Conservation (phyloP, 441 rosid genomes). For the Gossypium davidsonii region DNA sequence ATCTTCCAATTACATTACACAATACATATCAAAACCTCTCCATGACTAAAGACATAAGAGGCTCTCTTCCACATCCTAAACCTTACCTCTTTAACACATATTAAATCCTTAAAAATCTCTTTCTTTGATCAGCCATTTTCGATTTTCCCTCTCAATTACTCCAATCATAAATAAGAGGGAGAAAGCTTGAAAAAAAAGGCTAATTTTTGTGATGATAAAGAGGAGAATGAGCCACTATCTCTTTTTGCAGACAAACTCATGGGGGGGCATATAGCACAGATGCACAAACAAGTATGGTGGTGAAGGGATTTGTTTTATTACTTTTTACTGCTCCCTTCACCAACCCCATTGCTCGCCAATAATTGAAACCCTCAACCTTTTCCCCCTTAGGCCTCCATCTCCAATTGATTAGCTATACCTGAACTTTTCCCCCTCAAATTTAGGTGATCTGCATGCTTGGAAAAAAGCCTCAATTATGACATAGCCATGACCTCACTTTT, state of each 20-base stretch:
- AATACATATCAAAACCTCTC: too few species aligned
- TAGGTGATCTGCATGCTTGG: slow-evolving; percentile 8
- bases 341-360: slow-evolving; percentile 2
- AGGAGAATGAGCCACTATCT: neutral
- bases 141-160: neutral
- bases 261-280: neutral
- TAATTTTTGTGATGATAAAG: slow-evolving; percentile 1
- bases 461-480: slow-evolving; percentile 10
- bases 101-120: neutral
- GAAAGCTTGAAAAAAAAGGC: neutral
- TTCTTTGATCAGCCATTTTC: neutral
- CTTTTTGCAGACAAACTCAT: slow-evolving; percentile 1
- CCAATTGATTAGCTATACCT: slow-evolving; percentile 2
- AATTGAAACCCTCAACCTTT: slow-evolving; percentile 19
- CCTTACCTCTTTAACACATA: too few species aligned
- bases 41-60: too few species aligned
- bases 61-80: too few species aligned
- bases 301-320: neutral
- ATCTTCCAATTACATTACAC: too few species aligned
- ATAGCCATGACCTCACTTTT: slow-evolving; percentile 2
- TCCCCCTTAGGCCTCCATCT: neutral
- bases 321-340: neutral
- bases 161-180: slow-evolving; percentile 8
- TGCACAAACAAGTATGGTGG: slow-evolving; percentile 20
- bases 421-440: slow-evolving; percentile 18